Conservation (phyloP, 1,284 basidiomycete species). For the Sutorius eximius region DNA sequence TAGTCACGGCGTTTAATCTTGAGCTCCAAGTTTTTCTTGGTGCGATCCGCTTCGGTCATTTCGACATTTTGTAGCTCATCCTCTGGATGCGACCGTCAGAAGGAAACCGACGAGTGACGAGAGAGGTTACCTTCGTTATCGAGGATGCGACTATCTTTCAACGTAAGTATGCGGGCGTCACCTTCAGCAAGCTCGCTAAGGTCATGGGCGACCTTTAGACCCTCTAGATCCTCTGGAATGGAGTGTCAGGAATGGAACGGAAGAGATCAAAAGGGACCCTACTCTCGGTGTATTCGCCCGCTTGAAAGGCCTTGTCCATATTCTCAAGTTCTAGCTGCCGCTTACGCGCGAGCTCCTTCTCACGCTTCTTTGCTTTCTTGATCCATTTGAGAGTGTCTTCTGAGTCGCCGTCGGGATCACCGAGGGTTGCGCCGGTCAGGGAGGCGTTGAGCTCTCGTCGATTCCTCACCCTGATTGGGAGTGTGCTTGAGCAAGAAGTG, state of each 20-base stretch:
- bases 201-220: slow-evolving; percentile 95
- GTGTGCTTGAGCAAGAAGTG: slow-evolving; percentile 47
- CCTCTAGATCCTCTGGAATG: slow-evolving; percentile 76
- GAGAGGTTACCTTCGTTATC: slow-evolving; percentile 78
- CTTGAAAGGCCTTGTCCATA: slow-evolving; percentile 74
- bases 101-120: background rate
- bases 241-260: slow-evolving; percentile 5
- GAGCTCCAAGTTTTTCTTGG: slow-evolving; percentile 76
- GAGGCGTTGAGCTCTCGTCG: slow-evolving; percentile 86
- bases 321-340: slow-evolving; percentile 77
- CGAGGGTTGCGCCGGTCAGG: slow-evolving; percentile 88
- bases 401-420: slow-evolving; percentile 71
- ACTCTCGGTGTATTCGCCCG: slow-evolving; percentile 79
- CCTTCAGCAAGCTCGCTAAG: slow-evolving; percentile 90
- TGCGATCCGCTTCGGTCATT: slow-evolving; percentile 82
- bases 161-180: slow-evolving; percentile 91
- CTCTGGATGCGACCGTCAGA: slow-evolving; percentile 51
- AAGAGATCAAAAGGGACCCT: slow-evolving; percentile 29
- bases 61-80: slow-evolving; percentile 96
- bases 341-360: slow-evolving; percentile 79
- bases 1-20: slow-evolving; percentile 92
- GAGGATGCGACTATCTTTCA: slow-evolving; percentile 93
- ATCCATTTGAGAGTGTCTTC: slow-evolving; percentile 86
- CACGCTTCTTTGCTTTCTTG: slow-evolving; percentile 83
- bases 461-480: slow-evolving; percentile 78